Percentiles rank a stretch among this genome's conserved stretches.
phyloP scores from a whole-genome alignment of 2,329 filamentous ascomycete species.

The Ophiostoma piceae region DNA sequence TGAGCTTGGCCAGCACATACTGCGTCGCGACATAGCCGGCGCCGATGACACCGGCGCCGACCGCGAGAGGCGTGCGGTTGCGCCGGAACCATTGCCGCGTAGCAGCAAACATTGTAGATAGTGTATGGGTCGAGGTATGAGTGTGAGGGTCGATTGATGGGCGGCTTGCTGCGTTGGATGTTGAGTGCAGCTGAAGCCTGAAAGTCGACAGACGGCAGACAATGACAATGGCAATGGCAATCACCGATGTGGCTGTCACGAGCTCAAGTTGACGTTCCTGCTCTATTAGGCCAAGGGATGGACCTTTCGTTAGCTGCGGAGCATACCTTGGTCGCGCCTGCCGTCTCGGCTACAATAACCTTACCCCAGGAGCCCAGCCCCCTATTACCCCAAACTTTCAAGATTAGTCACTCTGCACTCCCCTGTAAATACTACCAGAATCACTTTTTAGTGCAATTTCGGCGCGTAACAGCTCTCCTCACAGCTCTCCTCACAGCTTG shows the following conservation, averaged over 20 bases:
- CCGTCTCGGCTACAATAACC: neutral
- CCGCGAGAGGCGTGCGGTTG: conserved; percentile 82
- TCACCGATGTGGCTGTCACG: neutral
- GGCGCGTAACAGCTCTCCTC: conserved; percentile 14
- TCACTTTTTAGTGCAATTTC: neutral
- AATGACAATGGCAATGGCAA: neutral
- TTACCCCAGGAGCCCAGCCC: conserved; percentile 11
- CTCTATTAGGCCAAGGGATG: neutral
- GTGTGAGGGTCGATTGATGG: neutral
- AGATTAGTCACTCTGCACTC: neutral
- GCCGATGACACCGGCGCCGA: conserved; percentile 81
- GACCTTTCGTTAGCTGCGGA: conserved; percentile 1
- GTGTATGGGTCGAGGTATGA: neutral
- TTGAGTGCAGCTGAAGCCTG: neutral
- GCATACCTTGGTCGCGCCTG: neutral
- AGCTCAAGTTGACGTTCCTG: neutral
- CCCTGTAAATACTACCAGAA: conserved; percentile 8
- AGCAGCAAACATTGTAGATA: conserved; percentile 53
- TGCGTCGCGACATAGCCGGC: conserved; percentile 88
- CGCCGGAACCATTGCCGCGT: conserved; percentile 87
- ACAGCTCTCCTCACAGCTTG: conserved; percentile 21
- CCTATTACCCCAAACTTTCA: neutral
- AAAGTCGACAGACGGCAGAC: neutral
- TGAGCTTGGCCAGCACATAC: conserved; percentile 87
- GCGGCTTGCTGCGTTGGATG: neutral